These are phyloP conservation scores for Ustanciosporium gigantosporum DNA, from an alignment of 1,284 basidiomycete genomes.

Conservation along the genomic window DNA sequence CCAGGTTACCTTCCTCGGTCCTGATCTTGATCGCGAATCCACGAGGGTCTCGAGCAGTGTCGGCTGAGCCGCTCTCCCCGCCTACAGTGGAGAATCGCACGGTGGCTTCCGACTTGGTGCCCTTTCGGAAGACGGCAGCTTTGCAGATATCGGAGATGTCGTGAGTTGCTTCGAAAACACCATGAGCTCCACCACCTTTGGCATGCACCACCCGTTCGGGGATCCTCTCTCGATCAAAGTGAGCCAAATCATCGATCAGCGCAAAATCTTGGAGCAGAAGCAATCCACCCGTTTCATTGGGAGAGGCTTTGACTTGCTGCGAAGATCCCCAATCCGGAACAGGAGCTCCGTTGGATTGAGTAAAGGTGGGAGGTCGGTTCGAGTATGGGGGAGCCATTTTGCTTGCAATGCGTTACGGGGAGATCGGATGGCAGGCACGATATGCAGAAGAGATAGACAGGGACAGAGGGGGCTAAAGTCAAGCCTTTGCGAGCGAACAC, in stretches of 20 bases:
- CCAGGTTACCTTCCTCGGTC: conserved; percentile 73
- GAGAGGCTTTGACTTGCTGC: conserved; percentile 14
- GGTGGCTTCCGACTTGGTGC: conserved; percentile 56
- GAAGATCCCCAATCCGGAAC: conserved; percentile 64
- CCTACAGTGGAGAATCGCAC: conserved; percentile 65
- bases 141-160: conserved; percentile 78
- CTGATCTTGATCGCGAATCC: conserved; percentile 89
- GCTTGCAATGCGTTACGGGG: too few relatives aligned
- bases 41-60: conserved; percentile 87
- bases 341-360: conserved; percentile 79
- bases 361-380: too few relatives aligned
- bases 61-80: conserved; percentile 81
- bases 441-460: too few relatives aligned
- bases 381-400: too few relatives aligned
- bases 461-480: too few relatives aligned
- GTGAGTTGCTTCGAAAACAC: conserved; percentile 78
- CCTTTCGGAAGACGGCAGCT: conserved; percentile 63
- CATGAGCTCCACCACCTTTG: conserved; percentile 74
- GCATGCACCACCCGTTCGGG: conserved; percentile 80
- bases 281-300: conserved; percentile 12
- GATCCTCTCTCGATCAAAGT: conserved; percentile 91
- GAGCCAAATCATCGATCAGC: conserved; percentile 72
- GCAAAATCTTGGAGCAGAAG: conserved; percentile 45
- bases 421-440: too few relatives aligned
- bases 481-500: too few relatives aligned